Evolutionary conservation across 2,329 filamentous ascomycete species (phyloP), one percentile per base, ranked within the genome.

Genomic region (Claviceps capensis): DNA sequence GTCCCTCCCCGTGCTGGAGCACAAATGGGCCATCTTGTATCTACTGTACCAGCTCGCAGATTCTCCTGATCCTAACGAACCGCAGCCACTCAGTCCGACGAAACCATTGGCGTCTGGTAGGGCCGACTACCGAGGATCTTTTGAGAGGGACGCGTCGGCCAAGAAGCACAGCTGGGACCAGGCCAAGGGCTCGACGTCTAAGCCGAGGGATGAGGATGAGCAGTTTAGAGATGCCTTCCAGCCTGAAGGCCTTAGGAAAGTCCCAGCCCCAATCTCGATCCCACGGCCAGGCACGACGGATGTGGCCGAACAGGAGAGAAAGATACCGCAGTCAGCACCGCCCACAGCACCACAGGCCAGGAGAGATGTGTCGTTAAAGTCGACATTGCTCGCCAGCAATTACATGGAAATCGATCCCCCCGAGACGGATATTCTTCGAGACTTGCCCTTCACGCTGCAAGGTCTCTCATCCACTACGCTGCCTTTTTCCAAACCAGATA

Each of bases 1-100:
- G 26, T 86, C 88, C n/a, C 82, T 96, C 58, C 90, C 90, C 0
- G 90, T 97, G 5, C 76, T 98, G 45, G 86, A 87, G 61, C 86
- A 95, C 67, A 98, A 98, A 77, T 97, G 90, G 89, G 88, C 86
- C 3, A 96, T 98, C 58, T 75, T 98, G 19, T 94, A 94, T 65
- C 81, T 98, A 43, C 78, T 98, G 43, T 86, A 93, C 65, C 83
- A 88, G 60, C 78, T 96, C 47, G 82, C 87, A 55, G 86, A 90
- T 62, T 81, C 78, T 3, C 75, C 77, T 37, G 73, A 80, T 54
- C 76, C 77, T 2, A 71, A 67, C 59, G 74, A 78, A 51, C 76
- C 74, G 44, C 65, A 71, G 11, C 71, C 72, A n/a, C 59, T 74
- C 38, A 73, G 65, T 52, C 72, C 69, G 8, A 62, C 65, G 58